Conservation (phyloP, 2,329 filamentous ascomycete genomes). For the Beauveria asiatica region DNA sequence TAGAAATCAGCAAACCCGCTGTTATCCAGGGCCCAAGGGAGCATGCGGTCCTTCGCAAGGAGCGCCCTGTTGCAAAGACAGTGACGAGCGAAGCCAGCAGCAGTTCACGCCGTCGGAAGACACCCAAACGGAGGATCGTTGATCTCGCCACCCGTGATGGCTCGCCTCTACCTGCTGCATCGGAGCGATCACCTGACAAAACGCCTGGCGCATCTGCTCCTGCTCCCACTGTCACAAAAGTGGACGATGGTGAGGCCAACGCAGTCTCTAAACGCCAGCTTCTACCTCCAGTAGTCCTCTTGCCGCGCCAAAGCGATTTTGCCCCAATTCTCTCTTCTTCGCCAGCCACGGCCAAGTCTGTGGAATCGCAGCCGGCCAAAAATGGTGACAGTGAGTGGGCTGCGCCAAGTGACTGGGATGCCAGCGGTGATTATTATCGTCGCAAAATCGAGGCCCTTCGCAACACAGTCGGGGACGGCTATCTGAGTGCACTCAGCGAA, state of each 20-base stretch:
- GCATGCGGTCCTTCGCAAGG: slow-evolving; percentile 48
- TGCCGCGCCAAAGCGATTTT: slow-evolving; percentile 4
- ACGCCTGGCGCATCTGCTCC: slow-evolving; percentile 1
- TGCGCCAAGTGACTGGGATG: slow-evolving; percentile 49
- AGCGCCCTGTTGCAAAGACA: slow-evolving; percentile 43
- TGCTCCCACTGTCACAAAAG: slow-evolving; percentile 15
- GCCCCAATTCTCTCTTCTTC: background rate
- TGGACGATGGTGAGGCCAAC: background rate
- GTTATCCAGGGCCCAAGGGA: slow-evolving; percentile 46
- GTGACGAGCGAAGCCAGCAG: slow-evolving; percentile 51
- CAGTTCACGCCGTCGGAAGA: slow-evolving; percentile 49
- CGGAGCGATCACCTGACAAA: slow-evolving; percentile 18
- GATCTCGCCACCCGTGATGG: slow-evolving; percentile 50
- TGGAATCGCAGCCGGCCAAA: slow-evolving; percentile 13
- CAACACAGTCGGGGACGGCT: slow-evolving; percentile 77
- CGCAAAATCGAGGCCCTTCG: slow-evolving; percentile 82
- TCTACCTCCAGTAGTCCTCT: slow-evolving; percentile 20
- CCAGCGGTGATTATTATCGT: slow-evolving; percentile 69
- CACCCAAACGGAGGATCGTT: slow-evolving; percentile 55
- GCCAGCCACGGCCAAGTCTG: slow-evolving; percentile 23
- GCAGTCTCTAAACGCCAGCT: slow-evolving; percentile 26
- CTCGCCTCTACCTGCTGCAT: slow-evolving; percentile 20
- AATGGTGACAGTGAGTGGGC: slow-evolving; percentile 3
- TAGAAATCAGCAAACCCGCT: slow-evolving; percentile 60
- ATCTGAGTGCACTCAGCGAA: slow-evolving; percentile 78